A percentile compares a stretch with the other conserved stretches of the same genome.
These are phyloP conservation scores for Ascochyta rabiei DNA, from an alignment of 2,329 filamentous ascomycete genomes.

Conservation along the genomic window DNA sequence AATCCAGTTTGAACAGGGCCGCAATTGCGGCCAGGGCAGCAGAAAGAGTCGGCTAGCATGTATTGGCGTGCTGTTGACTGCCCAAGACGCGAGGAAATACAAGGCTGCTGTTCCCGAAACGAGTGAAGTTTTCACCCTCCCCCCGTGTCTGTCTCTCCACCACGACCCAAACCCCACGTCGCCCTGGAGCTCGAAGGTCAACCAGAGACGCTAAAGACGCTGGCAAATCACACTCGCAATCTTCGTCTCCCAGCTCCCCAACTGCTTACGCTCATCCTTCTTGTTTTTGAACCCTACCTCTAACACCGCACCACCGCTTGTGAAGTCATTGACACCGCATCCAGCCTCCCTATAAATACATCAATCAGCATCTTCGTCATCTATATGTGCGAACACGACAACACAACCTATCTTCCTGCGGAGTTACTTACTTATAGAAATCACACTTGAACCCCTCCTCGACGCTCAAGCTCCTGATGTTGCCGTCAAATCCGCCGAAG, in stretches of 20 bases:
- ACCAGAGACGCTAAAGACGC: too few relatives aligned
- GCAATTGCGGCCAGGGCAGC: too few relatives aligned
- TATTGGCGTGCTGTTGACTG: too few relatives aligned
- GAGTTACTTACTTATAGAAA: slow-evolving; percentile 7
- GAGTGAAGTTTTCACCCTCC: too few relatives aligned
- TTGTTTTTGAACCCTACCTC: slow-evolving; percentile 1
- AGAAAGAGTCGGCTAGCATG: too few relatives aligned
- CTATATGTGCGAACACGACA: too few relatives aligned
- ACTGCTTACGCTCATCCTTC: neutral
- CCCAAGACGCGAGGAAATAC: too few relatives aligned
- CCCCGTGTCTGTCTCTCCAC: too few relatives aligned
- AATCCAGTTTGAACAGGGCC: too few relatives aligned
- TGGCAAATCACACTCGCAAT: slow-evolving; percentile 5
- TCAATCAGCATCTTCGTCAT: neutral
- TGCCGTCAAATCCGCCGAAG: slow-evolving; percentile 9
- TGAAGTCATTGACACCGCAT: slow-evolving; percentile 1
- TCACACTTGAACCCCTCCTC: slow-evolving; percentile 7
- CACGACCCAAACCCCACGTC: too few relatives aligned
- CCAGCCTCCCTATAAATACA: slow-evolving; percentile 1
- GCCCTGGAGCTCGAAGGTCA: too few relatives aligned
- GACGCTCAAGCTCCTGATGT: slow-evolving; percentile 8
- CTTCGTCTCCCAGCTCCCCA: slow-evolving; percentile 3
- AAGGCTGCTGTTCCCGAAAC: too few relatives aligned
- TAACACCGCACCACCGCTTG: neutral
- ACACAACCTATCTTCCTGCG: neutral